A percentile compares a stretch with the other conserved stretches of the same genome.
Evolutionary conservation across 2,329 filamentous ascomycete species (phyloP).

Genomic region (Cladophialophora yegresii): DNA sequence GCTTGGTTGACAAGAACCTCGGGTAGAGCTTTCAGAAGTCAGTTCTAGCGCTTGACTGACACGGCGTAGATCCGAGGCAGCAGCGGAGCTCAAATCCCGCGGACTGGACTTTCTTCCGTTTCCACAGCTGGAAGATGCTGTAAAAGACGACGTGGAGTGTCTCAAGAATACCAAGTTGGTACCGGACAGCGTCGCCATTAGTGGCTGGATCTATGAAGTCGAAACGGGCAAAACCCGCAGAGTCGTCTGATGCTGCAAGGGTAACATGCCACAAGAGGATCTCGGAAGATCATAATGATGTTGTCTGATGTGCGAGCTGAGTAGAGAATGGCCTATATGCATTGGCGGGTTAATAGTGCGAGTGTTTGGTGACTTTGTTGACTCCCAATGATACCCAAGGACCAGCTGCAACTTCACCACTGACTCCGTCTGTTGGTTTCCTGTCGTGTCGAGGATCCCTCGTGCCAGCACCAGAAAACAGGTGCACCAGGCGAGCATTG

Average conservation of each 20-base stretch:
- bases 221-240: conserved; percentile 65
- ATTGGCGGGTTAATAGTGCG: not conserved
- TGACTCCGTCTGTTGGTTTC: not conserved
- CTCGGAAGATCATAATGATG: not conserved
- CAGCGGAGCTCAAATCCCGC: conserved; percentile 35
- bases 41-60: not conserved
- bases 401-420: not conserved
- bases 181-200: conserved; percentile 61
- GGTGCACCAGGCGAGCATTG: not conserved
- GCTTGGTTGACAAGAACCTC: conserved; percentile 61
- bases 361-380: not conserved
- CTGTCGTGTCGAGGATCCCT: too few relatives aligned
- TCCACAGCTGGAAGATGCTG: conserved; percentile 62
- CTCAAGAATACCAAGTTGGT: conserved; percentile 62
- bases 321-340: not conserved
- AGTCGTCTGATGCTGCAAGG: conserved; percentile 44
- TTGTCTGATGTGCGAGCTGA: not conserved
- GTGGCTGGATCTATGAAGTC: conserved; percentile 77
- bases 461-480: not conserved
- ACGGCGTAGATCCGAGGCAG: conserved; percentile 24
- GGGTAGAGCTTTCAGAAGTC: conserved; percentile 41
- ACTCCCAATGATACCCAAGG: not conserved
- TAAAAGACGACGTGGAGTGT: conserved; percentile 66
- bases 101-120: conserved; percentile 67
- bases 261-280: not conserved